These are phyloP conservation scores for Vickermania ingenoplastis DNA, from an alignment of 208 protist genomes.

Conservation along the genomic window DNA sequence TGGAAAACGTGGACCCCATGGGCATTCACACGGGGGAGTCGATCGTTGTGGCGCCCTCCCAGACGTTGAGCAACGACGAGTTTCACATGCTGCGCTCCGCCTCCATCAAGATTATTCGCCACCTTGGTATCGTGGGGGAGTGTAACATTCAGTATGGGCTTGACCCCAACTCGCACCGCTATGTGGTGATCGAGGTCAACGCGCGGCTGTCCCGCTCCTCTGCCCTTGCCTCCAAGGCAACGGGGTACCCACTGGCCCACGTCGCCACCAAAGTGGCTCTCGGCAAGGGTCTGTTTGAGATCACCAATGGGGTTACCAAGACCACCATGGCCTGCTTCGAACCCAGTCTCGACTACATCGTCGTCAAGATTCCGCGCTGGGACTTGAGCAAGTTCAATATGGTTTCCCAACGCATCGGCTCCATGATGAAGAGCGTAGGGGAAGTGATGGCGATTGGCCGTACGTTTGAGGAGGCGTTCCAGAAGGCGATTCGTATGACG, in stretches of 20 bases:
- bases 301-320: slow-evolving; percentile 91
- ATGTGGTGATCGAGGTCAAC: slow-evolving; percentile 99
- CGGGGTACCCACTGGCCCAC: slow-evolving; percentile 98
- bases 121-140: slow-evolving; percentile 97
- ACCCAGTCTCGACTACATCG: slow-evolving; percentile 95
- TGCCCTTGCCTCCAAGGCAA: slow-evolving; percentile 97
- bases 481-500: slow-evolving; percentile 96
- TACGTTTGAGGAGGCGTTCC: slow-evolving; percentile 97
- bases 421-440: slow-evolving; percentile 96
- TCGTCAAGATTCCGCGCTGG: slow-evolving; percentile 95
- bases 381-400: slow-evolving; percentile 96
- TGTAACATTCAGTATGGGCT: slow-evolving; percentile 99
- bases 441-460: slow-evolving; percentile 98
- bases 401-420: slow-evolving; percentile 88
- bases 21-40: slow-evolving; percentile 98
- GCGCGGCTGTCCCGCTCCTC: slow-evolving; percentile 95
- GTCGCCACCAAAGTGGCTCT: slow-evolving; percentile 97
- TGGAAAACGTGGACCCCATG: slow-evolving; percentile 99
- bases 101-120: slow-evolving; percentile 93
- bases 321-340: slow-evolving; percentile 97
- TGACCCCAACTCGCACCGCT: slow-evolving; percentile 93
- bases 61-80: slow-evolving; percentile 95
- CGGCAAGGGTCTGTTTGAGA: slow-evolving; percentile 89
- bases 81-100: slow-evolving; percentile 96
- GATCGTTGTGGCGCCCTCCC: slow-evolving; percentile 98